phyloP scores from a whole-genome alignment of 2,329 filamentous ascomycete genomes.

The Fusarium anthophilum region DNA sequence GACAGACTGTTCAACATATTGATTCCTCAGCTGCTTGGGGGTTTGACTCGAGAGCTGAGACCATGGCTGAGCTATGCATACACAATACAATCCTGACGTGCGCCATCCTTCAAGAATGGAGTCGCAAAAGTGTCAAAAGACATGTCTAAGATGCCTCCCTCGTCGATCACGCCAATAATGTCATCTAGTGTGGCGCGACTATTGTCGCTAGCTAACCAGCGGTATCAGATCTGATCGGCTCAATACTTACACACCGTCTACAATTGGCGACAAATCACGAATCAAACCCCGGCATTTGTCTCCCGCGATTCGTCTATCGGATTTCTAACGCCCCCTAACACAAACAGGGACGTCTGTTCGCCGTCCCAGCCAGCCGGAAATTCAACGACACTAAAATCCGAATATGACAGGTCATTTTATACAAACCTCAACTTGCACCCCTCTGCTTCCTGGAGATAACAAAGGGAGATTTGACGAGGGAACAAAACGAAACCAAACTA shows the following conservation, averaged over 20 bases:
- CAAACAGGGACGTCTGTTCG: slow-evolving; percentile 29
- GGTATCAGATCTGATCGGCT: slow-evolving; percentile 29
- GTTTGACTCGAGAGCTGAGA: neutral
- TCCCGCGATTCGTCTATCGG: slow-evolving; percentile 36
- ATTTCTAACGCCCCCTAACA: slow-evolving; percentile 26
- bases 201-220: slow-evolving; percentile 15
- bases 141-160: slow-evolving; percentile 11
- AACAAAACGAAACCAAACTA: slow-evolving; percentile 9
- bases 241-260: slow-evolving; percentile 31
- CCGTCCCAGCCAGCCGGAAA: slow-evolving; percentile 32
- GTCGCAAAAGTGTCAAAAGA: neutral
- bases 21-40: slow-evolving; percentile 1
- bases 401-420: slow-evolving; percentile 36
- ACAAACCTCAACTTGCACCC: slow-evolving; percentile 20
- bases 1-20: neutral
- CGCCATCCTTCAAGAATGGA: neutral
- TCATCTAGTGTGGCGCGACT: slow-evolving; percentile 13
- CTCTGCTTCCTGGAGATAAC: neutral
- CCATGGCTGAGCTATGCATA: neutral
- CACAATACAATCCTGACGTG: neutral
- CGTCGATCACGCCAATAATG: slow-evolving; percentile 3
- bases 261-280: slow-evolving; percentile 3
- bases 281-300: slow-evolving; percentile 28
- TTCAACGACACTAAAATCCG: slow-evolving; percentile 17
- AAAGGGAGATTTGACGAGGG: slow-evolving; percentile 15